phyloP scores from a whole-genome alignment of 208 protist species.

The Wallacemonas collosoma region DNA sequence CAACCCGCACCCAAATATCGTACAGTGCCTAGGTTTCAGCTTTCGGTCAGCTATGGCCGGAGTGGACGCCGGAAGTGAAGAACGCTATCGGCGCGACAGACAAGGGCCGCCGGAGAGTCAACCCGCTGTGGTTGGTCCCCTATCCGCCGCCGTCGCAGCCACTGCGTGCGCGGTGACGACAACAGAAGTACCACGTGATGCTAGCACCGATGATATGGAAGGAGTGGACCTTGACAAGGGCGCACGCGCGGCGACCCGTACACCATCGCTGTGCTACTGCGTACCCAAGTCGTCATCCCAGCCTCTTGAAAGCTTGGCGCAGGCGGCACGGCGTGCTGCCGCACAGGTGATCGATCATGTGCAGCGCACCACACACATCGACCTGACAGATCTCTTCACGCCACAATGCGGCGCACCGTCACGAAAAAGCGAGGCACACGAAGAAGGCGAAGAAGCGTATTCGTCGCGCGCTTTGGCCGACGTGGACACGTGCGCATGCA shows the following conservation, averaged over 20 bases:
- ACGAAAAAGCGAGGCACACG: background rate
- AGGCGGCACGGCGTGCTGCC: background rate
- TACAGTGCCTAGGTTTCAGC: slow-evolving; percentile 46
- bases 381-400: background rate
- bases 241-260: too few species aligned
- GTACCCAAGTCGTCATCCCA: slow-evolving; percentile 2
- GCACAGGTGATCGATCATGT: background rate
- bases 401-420: background rate
- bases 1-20: slow-evolving; percentile 40
- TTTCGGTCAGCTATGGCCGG: slow-evolving; percentile 7
- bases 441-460: background rate
- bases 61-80: too few species aligned
- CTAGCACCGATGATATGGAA: too few species aligned
- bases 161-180: too few species aligned
- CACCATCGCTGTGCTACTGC: background rate
- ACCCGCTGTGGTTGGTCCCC: too few species aligned
- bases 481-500: background rate
- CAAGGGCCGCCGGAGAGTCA: too few species aligned
- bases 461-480: too few species aligned
- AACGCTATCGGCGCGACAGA: too few species aligned
- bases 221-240: too few species aligned
- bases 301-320: slow-evolving; percentile 1
- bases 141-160: too few species aligned
- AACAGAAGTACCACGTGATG: too few species aligned
- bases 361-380: background rate